These are phyloP conservation scores for Scalesia atractyloides DNA, from an alignment of 129 eudicot genomes.

Conservation along the genomic window DNA sequence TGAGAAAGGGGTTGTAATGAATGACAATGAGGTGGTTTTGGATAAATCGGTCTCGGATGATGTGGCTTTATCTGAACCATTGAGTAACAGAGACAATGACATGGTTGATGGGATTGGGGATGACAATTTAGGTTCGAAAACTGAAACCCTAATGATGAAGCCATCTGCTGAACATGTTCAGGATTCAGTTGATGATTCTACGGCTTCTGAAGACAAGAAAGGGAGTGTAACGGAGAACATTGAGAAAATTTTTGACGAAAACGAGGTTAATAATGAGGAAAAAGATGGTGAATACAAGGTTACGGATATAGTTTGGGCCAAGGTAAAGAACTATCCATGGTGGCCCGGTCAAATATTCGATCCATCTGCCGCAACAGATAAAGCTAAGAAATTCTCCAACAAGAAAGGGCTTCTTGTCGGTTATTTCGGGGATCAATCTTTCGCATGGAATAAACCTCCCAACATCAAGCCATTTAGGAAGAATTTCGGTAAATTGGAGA, in stretches of 20 bases:
- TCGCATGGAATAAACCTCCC: constrained; percentile 70
- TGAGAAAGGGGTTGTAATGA: not conserved
- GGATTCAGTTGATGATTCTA: constrained; percentile 7
- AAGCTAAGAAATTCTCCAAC: constrained; percentile 52
- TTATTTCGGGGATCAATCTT: constrained; percentile 72
- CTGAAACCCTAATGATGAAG: constrained; percentile 14
- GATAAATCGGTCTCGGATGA: not conserved
- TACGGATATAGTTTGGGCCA: constrained; percentile 84
- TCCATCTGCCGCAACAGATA: constrained; percentile 64
- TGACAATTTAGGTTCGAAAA: not conserved
- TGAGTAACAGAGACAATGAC: not conserved
- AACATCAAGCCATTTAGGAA: constrained; percentile 62
- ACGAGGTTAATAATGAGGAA: constrained; percentile 29
- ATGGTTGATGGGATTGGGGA: not conserved
- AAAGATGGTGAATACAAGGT: constrained; percentile 54
- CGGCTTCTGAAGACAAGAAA: constrained; percentile 20
- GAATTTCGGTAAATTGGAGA: constrained; percentile 60
- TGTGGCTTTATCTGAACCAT: not conserved
- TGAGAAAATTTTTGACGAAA: constrained; percentile 28
- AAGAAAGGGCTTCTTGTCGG: constrained; percentile 54
- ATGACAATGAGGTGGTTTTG: not conserved
- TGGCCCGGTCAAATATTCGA: constrained; percentile 92
- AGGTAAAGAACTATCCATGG: constrained; percentile 87
- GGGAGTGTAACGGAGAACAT: not conserved
- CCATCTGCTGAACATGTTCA: not conserved